Evolutionary conservation across 306 rosid species (phyloP).

Genomic region (Crataegus laevigata): DNA sequence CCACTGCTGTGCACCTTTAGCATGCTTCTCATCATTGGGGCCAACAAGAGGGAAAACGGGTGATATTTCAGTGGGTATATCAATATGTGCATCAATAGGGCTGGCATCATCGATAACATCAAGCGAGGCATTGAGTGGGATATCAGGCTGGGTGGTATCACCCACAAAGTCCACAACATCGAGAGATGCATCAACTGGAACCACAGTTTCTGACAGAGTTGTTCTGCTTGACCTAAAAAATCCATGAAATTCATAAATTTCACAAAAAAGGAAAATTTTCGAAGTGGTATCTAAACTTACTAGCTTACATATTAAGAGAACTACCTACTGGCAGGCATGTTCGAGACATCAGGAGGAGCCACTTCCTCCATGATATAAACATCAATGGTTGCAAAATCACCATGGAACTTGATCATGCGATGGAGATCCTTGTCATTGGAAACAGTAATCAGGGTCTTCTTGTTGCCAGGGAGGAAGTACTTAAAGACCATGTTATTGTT

Average conservation of each 20-base stretch:
- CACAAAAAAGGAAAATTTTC: constrained; percentile 14
- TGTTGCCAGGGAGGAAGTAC: constrained; percentile 90
- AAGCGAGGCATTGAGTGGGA: constrained; percentile 36
- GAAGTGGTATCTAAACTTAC: constrained; percentile 2
- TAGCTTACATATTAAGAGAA: constrained; percentile 37
- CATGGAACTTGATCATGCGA: constrained; percentile 85
- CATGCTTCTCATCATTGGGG: constrained; percentile 48
- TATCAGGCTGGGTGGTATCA: constrained; percentile 27
- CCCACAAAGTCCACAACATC: constrained; percentile 31
- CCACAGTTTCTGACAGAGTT: constrained; percentile 80
- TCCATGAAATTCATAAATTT: constrained; percentile 18
- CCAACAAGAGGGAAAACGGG: constrained; percentile 35
- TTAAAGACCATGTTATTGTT: constrained; percentile 46
- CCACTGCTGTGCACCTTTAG: constrained; percentile 88
- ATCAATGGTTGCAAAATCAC: constrained; percentile 50
- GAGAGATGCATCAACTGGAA: constrained; percentile 40
- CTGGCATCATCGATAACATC: constrained; percentile 45
- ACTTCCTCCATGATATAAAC: constrained; percentile 60
- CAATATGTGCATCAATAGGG: constrained; percentile 42
- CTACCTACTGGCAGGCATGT: constrained; percentile 94
- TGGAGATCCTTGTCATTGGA: constrained; percentile 92
- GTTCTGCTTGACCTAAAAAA: constrained; percentile 90
- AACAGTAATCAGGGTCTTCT: constrained; percentile 80
- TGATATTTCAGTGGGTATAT: constrained; percentile 34
- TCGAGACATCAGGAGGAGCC: constrained; percentile 53